Percentiles rank a stretch among this genome's conserved stretches.
These are phyloP conservation scores for Neurospora tetrasperma DNA, from an alignment of 495 filamentous ascomycete genomes.

Conservation along the genomic window DNA sequence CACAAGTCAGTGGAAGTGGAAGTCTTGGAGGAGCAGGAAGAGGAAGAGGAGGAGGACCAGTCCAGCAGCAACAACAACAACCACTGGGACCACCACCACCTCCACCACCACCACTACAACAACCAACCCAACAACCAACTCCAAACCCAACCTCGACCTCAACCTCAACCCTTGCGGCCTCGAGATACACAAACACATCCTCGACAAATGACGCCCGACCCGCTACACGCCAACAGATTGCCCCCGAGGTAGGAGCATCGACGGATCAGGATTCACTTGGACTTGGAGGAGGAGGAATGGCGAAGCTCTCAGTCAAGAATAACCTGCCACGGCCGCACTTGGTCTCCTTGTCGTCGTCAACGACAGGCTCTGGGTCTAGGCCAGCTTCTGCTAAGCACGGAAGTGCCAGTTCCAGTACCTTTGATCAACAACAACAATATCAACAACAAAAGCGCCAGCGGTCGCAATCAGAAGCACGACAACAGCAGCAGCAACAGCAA, in stretches of 20 bases:
- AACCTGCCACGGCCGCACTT: constrained; percentile 1
- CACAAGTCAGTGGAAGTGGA: background rate
- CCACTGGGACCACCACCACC: background rate
- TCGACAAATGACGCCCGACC: constrained; percentile 2
- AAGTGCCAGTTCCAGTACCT: background rate
- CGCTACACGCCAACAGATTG: background rate
- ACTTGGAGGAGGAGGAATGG: background rate
- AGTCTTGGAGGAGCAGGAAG: background rate
- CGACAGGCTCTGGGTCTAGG: background rate
- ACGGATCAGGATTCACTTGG: background rate
- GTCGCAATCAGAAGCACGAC: background rate
- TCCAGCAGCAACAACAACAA: background rate
- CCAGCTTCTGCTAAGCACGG: background rate
- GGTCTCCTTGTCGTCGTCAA: background rate
- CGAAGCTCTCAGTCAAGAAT: background rate
- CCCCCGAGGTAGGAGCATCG: constrained; percentile 3
- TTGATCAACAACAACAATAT: background rate
- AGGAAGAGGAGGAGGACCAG: background rate
- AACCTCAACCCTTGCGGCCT: background rate
- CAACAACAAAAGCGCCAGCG: background rate
- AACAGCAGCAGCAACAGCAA: background rate
- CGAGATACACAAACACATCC: background rate
- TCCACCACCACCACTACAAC: no score
- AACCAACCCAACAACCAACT: background rate
- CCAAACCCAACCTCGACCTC: background rate